These are phyloP conservation scores for Fraxinus ornus DNA, from an alignment of 305 asterid genomes.

Conservation along the genomic window DNA sequence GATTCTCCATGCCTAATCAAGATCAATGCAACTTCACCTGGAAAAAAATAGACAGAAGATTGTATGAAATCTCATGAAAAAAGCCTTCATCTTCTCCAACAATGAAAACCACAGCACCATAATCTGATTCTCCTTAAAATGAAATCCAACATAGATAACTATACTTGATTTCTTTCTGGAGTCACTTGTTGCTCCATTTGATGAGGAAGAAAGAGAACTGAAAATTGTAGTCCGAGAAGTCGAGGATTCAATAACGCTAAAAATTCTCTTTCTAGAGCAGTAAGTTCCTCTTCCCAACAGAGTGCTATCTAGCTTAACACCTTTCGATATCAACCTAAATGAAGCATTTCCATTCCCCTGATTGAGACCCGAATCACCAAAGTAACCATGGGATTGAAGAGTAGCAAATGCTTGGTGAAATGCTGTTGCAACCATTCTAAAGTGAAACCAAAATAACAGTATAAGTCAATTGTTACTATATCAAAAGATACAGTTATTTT, in stretches of 20 bases:
- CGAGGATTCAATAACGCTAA: slow-evolving; percentile 48
- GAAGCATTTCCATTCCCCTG: slow-evolving; percentile 57
- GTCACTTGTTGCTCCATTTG: slow-evolving; percentile 45
- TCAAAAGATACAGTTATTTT: neutral
- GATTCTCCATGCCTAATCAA: slow-evolving; percentile 95
- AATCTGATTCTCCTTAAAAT: neutral
- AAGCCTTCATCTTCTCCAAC: neutral
- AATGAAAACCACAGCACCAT: neutral
- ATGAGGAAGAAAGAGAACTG: slow-evolving; percentile 54
- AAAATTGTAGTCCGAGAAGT: slow-evolving; percentile 48
- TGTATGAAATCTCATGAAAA: neutral
- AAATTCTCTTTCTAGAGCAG: slow-evolving; percentile 46
- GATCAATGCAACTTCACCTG: slow-evolving; percentile 88
- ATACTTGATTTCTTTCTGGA: slow-evolving; percentile 76
- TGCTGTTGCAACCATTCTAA: slow-evolving; percentile 66
- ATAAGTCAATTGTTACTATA: neutral
- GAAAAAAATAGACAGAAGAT: neutral
- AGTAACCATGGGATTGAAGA: slow-evolving; percentile 44
- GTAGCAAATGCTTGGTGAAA: slow-evolving; percentile 57
- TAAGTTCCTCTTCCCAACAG: slow-evolving; percentile 34
- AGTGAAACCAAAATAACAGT: slow-evolving; percentile 21
- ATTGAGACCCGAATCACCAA: slow-evolving; percentile 37
- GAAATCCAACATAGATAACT: neutral
- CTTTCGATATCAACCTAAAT: slow-evolving; percentile 51
- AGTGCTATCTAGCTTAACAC: slow-evolving; percentile 43